Base-by-base conservation (phyloP, 1,139 yeast genomes). In the Sugiyamaella paludigena region DNA sequence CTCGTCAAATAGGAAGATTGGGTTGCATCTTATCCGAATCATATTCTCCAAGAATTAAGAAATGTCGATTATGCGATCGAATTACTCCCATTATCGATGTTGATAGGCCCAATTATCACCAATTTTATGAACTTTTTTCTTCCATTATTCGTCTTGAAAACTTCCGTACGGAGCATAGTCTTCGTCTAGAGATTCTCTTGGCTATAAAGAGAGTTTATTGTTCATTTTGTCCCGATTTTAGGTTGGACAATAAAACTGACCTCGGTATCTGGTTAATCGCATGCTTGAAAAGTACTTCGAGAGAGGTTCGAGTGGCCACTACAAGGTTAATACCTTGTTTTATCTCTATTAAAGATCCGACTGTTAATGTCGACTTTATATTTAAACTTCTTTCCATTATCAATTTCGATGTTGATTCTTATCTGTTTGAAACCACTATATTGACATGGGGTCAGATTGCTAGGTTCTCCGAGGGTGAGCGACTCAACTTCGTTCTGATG, bases 391-490 rank as follows among this genome's bases (percentile, higher is more conserved):
- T 59, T 12, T 51, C 55, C 29, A 44, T 53, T 7, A 31, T 59
- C 16, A 50, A 48, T 42, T 48, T 47, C 39, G 48, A 48, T 37
- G 40, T 44, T n/a, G 56, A 55, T 26, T 19, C 63, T 4, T 75
- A 79, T 58, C 65, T 83, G 40, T 81, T 79, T 7, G 95, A 87
- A 60, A 77, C 88, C 0, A 76, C 83, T 0, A 72, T 84, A 2
- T 68, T 75, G 58, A 75, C 84, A 0, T 76, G 86, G 71, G 79
- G 83, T 1, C 84, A 80, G 47, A 58, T 85, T 36, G 83, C 86
- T 0, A 69, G 76, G 1, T 72, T 79, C 0, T 73, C 80, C 7
- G 74, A 75, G 13, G 91, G 87, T 1, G 87, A 83, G 47, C 73
- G 81, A 64, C 70, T 84, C 30, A 83, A 82, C 63, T 79, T 78